Evolutionary conservation across 1,284 basidiomycete species (phyloP).

Genomic region (Mycena sp.): DNA sequence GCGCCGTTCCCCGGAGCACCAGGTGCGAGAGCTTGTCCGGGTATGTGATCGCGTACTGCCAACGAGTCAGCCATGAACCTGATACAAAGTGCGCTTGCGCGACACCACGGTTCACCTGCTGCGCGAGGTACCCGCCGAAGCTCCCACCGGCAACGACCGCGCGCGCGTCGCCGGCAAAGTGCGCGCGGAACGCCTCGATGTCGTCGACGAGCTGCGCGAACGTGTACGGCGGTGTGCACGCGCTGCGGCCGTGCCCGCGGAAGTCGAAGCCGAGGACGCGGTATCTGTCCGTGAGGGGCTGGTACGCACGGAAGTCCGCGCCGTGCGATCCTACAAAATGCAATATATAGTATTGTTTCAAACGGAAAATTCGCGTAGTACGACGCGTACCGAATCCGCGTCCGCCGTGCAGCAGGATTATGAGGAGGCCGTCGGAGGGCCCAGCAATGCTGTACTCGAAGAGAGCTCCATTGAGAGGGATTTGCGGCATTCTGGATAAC

Average conservation of each 20-base stretch:
- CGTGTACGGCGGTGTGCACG: not conserved
- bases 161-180: not conserved
- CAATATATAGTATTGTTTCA: not conserved
- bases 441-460: constrained; percentile 6
- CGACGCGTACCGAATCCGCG: not conserved
- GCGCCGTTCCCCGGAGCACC: not conserved
- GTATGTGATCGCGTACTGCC: not conserved
- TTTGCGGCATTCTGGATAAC: not conserved
- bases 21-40: not conserved
- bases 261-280: not conserved
- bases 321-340: not conserved
- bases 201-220: not conserved
- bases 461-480: constrained; percentile 1
- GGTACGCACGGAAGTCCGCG: not conserved
- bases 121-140: not conserved
- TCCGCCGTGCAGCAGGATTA: constrained; percentile 11
- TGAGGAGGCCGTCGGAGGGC: not conserved
- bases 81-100: no score
- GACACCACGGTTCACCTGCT: not conserved
- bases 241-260: not conserved
- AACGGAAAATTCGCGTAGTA: no score
- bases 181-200: not conserved
- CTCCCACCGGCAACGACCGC: not conserved
- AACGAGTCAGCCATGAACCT: no score
- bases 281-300: not conserved